Evolutionary conservation across 805 yeast species (phyloP), one percentile per base, ranked within the genome.

Genomic region (Sporopachydermia quercuum): DNA sequence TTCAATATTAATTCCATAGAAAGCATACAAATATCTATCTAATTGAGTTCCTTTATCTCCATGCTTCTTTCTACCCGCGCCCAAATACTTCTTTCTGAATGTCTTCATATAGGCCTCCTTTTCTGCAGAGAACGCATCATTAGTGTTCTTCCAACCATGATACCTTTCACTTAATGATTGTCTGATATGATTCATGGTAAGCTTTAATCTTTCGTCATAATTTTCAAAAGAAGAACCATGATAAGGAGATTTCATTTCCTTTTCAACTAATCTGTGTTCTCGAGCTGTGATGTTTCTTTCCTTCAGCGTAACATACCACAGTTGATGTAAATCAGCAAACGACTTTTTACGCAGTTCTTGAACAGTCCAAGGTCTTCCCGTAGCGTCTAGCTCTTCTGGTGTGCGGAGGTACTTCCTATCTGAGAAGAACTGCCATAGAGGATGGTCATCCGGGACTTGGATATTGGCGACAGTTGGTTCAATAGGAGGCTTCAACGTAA

Each of bases 361-460:
- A 40, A 86, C 67, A 4, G 79, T 62, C 98, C 98, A 91, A 3
- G 91, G 63, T 50, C 94, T 70, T 13, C 91, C 77, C 5, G 64
- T 61, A 18, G 57, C 19, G 39, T 70, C 63, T 18, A 75, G 51
- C 16, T 77, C 82, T 2, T 66, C 71, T 2, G 69, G 58, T 1
- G 65, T 55, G 49, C 96, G 71, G 43, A 81, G 60, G 43, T 76
- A 74, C 50, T 69, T 65, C 42, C 76, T 66, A 34, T 81, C 70
- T 46, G 56, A 54, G 63, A 89, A 91, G 56, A 91, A 91, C 50
- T 82, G 87, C 95, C 96, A 91, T 46, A 91, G 66, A 19, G 97
- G 98, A 60, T 91, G 98, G 55, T 80, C 81, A 3, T 79, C 89
- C 11, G 75, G 70, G 23, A 82, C 81, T 43, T 68, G 68, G 40